These are phyloP conservation scores for Salix viminalis DNA, from an alignment of 345 rosid species.

Conservation along the genomic window DNA sequence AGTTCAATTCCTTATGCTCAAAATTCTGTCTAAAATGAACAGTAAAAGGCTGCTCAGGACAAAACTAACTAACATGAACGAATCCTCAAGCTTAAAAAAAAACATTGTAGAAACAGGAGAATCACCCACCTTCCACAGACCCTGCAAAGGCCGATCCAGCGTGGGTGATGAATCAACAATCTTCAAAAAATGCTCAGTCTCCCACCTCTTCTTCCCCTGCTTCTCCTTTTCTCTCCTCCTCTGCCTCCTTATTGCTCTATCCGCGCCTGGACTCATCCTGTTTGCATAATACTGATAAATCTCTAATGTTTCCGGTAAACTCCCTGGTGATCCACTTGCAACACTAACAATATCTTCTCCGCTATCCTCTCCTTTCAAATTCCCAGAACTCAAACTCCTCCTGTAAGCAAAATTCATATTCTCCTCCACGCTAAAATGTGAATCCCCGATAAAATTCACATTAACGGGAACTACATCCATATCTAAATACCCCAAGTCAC, in stretches of 20 bases:
- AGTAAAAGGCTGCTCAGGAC: too few species aligned
- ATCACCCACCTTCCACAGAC: constrained; percentile 73
- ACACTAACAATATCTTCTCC: constrained; percentile 35
- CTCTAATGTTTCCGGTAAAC: constrained; percentile 63
- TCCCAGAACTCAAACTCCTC: constrained; percentile 39
- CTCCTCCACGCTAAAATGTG: constrained; percentile 72
- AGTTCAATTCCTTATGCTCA: too few species aligned
- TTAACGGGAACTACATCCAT: constrained; percentile 52
- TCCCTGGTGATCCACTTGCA: constrained; percentile 30
- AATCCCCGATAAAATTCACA: constrained; percentile 62
- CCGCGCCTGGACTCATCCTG: constrained; percentile 59
- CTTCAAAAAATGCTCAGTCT: constrained; percentile 78
- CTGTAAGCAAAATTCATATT: constrained; percentile 23
- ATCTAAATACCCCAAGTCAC: constrained; percentile 22
- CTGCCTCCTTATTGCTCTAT: constrained; percentile 55
- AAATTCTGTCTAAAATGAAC: too few species aligned
- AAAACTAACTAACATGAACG: background rate
- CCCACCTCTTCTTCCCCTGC: constrained; percentile 66
- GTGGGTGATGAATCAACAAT: constrained; percentile 66
- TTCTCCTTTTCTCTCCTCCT: constrained; percentile 77
- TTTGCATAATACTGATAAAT: constrained; percentile 77
- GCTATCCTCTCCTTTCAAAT: constrained; percentile 36
- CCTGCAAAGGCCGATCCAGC: constrained; percentile 65
- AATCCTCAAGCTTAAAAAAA: background rate
- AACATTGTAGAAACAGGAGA: background rate